Conservation (phyloP, 495 filamentous ascomycete genomes). For the Bombardia bombarda region DNA sequence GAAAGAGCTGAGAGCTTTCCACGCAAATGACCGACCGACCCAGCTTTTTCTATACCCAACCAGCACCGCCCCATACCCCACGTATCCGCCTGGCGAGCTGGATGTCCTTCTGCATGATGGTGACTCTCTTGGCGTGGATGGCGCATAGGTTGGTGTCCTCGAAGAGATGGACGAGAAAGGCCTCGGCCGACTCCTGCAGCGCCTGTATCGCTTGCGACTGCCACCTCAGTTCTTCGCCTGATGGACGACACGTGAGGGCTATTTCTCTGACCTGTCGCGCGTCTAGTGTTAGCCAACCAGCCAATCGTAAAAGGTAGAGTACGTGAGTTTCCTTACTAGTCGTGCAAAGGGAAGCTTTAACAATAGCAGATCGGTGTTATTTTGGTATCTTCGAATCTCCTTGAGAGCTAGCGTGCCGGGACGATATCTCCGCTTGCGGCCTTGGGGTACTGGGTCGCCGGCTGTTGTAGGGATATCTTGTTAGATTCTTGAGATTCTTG, state of each 20-base stretch:
- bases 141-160: slow-evolving; percentile 94
- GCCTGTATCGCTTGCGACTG: slow-evolving; percentile 87
- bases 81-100: slow-evolving; percentile 82
- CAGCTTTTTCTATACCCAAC: slow-evolving; percentile 16
- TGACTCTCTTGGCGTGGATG: slow-evolving; percentile 91
- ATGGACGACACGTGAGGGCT: slow-evolving; percentile 45
- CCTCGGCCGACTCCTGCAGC: slow-evolving; percentile 86
- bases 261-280: slow-evolving; percentile 81
- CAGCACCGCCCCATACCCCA: slow-evolving; percentile 46
- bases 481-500: background rate
- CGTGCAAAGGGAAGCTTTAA: slow-evolving; percentile 79
- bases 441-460: slow-evolving; percentile 61
- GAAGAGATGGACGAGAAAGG: slow-evolving; percentile 88
- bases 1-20: too few relatives aligned
- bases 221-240: slow-evolving; percentile 65
- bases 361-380: slow-evolving; percentile 71
- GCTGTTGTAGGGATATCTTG: slow-evolving; percentile 36
- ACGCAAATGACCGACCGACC: too few relatives aligned
- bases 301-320: too few relatives aligned
- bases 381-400: slow-evolving; percentile 83
- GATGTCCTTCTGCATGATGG: slow-evolving; percentile 96
- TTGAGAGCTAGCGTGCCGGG: slow-evolving; percentile 78
- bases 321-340: slow-evolving; percentile 67
- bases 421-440: slow-evolving; percentile 61
- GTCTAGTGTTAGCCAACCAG: background rate